A percentile compares a stretch with the other conserved stretches of the same genome.
These are phyloP conservation scores for Alternaria ethzedia DNA, from an alignment of 2,329 filamentous ascomycete species.

Conservation along the genomic window DNA sequence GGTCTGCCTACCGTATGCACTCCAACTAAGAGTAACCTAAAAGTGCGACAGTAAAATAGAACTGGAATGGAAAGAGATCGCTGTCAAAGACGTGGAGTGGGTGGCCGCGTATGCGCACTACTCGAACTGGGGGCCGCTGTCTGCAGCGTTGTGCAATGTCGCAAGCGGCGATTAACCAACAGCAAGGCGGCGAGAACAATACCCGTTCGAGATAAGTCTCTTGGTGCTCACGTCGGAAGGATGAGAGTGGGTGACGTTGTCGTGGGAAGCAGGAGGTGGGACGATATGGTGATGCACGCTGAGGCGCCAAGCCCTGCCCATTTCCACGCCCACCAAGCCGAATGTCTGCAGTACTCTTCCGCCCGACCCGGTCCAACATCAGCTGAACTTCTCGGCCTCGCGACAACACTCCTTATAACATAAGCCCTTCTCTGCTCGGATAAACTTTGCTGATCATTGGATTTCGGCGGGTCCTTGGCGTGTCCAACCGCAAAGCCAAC, in stretches of 20 bases:
- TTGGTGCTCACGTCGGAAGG: neutral
- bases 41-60: rapidly evolving
- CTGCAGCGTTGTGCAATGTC: neutral
- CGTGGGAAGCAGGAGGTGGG: neutral
- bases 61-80: neutral
- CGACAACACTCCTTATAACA: neutral
- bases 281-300: neutral
- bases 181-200: neutral
- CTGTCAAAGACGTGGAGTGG: neutral
- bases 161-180: neutral
- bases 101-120: neutral
- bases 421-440: neutral
- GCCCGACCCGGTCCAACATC: neutral
- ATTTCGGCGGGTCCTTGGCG: neutral
- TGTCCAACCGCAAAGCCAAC: neutral
- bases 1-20: rapidly evolving
- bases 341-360: neutral
- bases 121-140: neutral
- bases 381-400: neutral
- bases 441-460: neutral
- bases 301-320: neutral
- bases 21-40: too few species aligned
- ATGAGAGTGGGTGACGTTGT: neutral
- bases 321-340: neutral
- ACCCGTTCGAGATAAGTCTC: too few species aligned